Percentiles rank a stretch among this genome's conserved stretches.
Evolutionary conservation across 176 grass and related monocot species (phyloP).

Genomic region (Triticum monococcum): DNA sequence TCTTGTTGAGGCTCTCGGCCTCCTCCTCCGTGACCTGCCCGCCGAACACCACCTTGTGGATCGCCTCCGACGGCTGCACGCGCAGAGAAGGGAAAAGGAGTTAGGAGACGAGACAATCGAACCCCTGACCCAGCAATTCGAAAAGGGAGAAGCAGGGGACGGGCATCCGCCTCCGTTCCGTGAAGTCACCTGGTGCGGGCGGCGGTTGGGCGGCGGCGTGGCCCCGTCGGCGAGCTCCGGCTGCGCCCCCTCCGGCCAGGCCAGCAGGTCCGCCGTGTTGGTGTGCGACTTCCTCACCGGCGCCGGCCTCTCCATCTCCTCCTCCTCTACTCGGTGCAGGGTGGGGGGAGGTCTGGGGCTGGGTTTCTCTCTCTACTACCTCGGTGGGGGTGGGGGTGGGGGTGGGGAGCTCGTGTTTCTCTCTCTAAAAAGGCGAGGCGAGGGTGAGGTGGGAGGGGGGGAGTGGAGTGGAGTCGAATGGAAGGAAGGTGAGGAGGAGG

Average conservation of each 20-base stretch:
- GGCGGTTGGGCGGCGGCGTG: constrained; percentile 43
- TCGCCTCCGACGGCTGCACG: constrained; percentile 83
- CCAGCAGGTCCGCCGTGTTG: constrained; percentile 86
- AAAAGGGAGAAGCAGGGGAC: not conserved
- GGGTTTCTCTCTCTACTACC: constrained; percentile 25
- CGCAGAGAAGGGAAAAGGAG: not conserved
- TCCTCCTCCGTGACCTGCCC: constrained; percentile 96
- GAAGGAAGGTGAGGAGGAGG: constrained; percentile 80
- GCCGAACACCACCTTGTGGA: constrained; percentile 90
- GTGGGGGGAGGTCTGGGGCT: not conserved
- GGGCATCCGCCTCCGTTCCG: not conserved
- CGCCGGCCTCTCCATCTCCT: constrained; percentile 75
- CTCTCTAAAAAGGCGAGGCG: constrained; percentile 51
- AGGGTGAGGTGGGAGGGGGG: not conserved
- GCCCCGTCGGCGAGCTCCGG: constrained; percentile 28
- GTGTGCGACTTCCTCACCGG: constrained; percentile 95
- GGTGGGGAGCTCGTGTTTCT: constrained; percentile 21
- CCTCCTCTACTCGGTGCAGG: not conserved
- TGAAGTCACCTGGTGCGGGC: constrained; percentile 57
- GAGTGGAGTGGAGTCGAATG: constrained; percentile 58
- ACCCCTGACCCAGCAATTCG: constrained; percentile 1
- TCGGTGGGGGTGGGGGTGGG: not conserved
- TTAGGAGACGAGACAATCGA: not conserved
- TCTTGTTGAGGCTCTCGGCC: constrained; percentile 84
- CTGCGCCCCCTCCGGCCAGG: constrained; percentile 69